Conservation (phyloP, 2,329 filamentous ascomycete species). For the Periconia sp. region DNA sequence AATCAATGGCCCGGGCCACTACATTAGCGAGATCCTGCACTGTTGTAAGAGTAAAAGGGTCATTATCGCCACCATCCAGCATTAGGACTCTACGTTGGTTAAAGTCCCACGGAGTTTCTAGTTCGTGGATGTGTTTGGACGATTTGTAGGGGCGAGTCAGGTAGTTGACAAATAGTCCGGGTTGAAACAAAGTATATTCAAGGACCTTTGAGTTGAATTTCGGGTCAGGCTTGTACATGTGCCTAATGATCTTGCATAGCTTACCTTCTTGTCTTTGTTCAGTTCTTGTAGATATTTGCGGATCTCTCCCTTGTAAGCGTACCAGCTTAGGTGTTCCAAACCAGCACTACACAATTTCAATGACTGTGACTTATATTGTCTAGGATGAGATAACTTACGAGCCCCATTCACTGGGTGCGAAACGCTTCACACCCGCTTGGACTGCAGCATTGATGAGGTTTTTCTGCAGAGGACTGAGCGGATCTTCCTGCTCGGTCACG, state of each 20-base stretch:
- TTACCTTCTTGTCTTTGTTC: constrained; percentile 56
- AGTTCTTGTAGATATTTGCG: constrained; percentile 57
- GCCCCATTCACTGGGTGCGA: constrained; percentile 31
- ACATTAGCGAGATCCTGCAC: constrained; percentile 23
- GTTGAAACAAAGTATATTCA: constrained; percentile 62
- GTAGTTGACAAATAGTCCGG: constrained; percentile 60
- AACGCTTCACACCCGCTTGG: constrained; percentile 27
- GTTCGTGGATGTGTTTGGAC: constrained; percentile 51
- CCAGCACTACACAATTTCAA: constrained; percentile 28
- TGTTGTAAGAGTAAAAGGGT: constrained; percentile 19
- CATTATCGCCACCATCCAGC: constrained; percentile 43
- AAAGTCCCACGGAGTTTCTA: constrained; percentile 38
- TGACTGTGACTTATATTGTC: too few species aligned
- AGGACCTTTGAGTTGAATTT: constrained; percentile 49
- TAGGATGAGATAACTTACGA: constrained; percentile 19
- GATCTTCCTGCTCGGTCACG: constrained; percentile 40
- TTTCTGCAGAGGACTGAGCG: constrained; percentile 18
- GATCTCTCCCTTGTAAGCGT: constrained; percentile 54
- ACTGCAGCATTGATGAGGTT: constrained; percentile 30
- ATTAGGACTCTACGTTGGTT: constrained; percentile 17
- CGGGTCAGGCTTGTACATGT: neutral
- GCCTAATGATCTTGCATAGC: neutral
- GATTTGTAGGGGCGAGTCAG: constrained; percentile 56
- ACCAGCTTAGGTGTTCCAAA: constrained; percentile 54
- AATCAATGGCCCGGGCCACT: constrained; percentile 22